Base-by-base conservation (phyloP, 345 rosid species). In the Mallotus nudiflorus region DNA sequence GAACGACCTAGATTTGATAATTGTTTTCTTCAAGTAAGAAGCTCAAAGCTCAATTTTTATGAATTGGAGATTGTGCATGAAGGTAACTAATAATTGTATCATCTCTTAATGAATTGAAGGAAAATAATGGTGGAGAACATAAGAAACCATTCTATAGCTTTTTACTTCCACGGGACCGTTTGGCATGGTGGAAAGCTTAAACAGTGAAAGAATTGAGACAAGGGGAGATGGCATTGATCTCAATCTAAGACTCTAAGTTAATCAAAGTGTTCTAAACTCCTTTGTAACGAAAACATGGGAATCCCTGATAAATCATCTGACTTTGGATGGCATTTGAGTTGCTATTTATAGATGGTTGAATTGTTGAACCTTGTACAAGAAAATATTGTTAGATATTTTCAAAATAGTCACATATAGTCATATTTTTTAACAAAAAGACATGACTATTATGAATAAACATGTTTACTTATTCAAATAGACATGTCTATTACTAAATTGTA, bases 201-300 rank as follows among this genome's bases (percentile, higher is more conserved):
- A 58, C 67, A 67, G 51, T 10, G 84, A 80, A 35, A 82, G 65
- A 74, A 25, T 35, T 72, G 89, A 82, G 70, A 48, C 71, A 58
- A 72, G 50, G 50, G 67, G 44, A 69, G 88, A 85, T 54, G 81
- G 65, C 51, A 80, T 87, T 75, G 95, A 89, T 81, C 90, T 89
- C 28, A 81, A 80, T 62, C 79, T 87, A 25, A 83, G 80, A 82
- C 84, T 89, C 49, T 89, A 69, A 66, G n/a, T n/a, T n/a, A n/a
- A n/a, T 4, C 37, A 33, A 42, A 8, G 4, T 42, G 46, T 42
- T 42, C 9, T 42, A 42, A 42, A 12, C 14, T 42, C 4, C 4
- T 4, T 4, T 42, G 46, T 42, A 42, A 42, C 37, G 6, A 33
- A 33, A 33, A n/a, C n/a, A 6, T 33, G 9, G 46, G 46, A 8